Evolutionary conservation across 192 early-diverging fungal genomes (phyloP), one percentile per base, ranked within the genome.

Genomic region (Gonapodya sp.): DNA sequence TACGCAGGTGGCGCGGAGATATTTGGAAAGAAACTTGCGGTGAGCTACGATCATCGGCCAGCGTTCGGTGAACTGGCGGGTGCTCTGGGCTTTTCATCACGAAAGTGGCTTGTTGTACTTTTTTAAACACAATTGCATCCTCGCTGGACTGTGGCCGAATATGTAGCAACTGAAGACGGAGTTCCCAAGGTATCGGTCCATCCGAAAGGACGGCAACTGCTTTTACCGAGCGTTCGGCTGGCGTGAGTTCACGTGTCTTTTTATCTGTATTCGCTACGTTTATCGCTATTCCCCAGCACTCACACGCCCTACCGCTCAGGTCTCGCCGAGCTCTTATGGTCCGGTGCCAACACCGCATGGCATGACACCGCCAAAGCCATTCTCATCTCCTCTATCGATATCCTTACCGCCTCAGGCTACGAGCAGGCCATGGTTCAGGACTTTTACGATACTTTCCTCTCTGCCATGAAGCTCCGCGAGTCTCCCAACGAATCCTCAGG

Each of bases 211-310:
- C 75, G 75, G 75, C 2, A 77, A 77, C 31, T 77, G 75, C 75
- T 77, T 77, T 33, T 77, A 32, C 34, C 75, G 75, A 16, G 75
- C 75, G 30, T 77, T 77, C 34, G 75, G 75, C 75, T 77, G 34
- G 30, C 75, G 75, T 77, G 75, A 34, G 75, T 77, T 14, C 8
- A 16, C 8, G 2, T 18, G 75, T 34, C 8, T 24, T 64, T 64
- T 14, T 18, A 16, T 14, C 18, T 18, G 75, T 34, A 64, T 24
- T 64, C 24, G 8, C 8, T 64, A 64, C 24, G 46, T 24, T 64
- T 24, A 24, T 64, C 8, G 46, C 24, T 64, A 24, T 24, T 24
- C 46, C 24, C 8, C 46, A 64, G 8, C 46, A 64, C 24, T 64
- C 46, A 16, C 46, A 64, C 31, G 2, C 31, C 34, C 2, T 31